Evolutionary conservation across 148 eudicot genomes (phyloP).

Genomic region (Amaranthus cruentus): DNA sequence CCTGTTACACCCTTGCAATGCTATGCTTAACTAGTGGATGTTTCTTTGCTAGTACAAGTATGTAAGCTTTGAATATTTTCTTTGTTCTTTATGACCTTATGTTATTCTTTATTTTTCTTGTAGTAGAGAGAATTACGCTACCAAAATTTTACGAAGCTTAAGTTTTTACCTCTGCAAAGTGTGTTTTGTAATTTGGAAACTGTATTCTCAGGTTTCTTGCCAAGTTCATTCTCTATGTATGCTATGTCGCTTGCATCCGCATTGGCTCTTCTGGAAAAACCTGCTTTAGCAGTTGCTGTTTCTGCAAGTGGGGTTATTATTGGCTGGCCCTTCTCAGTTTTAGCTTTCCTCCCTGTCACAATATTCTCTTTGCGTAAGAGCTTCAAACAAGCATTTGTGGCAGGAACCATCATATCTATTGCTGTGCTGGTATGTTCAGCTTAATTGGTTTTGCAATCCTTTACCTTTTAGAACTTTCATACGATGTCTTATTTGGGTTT

Average conservation of each 20-base stretch:
- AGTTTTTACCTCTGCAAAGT: constrained; percentile 7
- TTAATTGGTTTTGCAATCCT: not conserved
- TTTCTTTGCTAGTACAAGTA: constrained; percentile 96
- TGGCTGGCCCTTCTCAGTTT: constrained; percentile 95
- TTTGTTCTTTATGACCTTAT: not conserved
- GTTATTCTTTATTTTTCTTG: not conserved
- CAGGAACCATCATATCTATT: constrained; percentile 60
- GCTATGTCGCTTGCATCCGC: constrained; percentile 93
- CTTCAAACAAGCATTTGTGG: constrained; percentile 61
- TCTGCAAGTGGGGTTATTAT: constrained; percentile 83
- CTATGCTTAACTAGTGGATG: constrained; percentile 94
- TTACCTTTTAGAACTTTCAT: no score
- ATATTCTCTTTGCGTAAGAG: constrained; percentile 59
- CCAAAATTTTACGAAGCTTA: not conserved
- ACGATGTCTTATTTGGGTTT: not conserved
- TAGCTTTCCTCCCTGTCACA: constrained; percentile 90
- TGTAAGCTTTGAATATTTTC: constrained; percentile 8
- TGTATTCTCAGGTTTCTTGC: constrained; percentile 66
- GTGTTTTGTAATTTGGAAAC: constrained; percentile 1
- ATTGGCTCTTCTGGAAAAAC: constrained; percentile 69
- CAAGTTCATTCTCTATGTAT: constrained; percentile 98
- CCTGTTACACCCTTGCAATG: constrained; percentile 81
- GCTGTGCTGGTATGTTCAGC: constrained; percentile 51
- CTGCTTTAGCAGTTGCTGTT: constrained; percentile 66
- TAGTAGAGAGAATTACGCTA: not conserved